phyloP scores from a whole-genome alignment of 768 basidiomycete species.

The Termitomyces sp. region DNA sequence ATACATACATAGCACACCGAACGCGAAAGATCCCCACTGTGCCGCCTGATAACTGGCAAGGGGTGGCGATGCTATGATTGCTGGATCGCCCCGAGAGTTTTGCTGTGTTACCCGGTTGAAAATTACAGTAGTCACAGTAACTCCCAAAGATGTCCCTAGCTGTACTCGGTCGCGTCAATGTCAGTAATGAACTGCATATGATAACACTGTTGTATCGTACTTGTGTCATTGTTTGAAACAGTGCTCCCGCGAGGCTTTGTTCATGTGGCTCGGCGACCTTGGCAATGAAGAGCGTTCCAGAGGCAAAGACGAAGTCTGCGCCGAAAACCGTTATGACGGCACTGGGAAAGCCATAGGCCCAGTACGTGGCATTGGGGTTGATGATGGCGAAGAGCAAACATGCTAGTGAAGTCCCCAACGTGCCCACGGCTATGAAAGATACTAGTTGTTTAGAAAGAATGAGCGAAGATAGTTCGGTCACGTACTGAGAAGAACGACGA shows the following conservation, averaged over 20 bases:
- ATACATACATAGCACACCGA: constrained; percentile 51
- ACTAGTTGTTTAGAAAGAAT: background rate
- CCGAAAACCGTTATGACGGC: constrained; percentile 66
- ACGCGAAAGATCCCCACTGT: constrained; percentile 62
- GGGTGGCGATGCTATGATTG: constrained; percentile 25
- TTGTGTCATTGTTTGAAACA: constrained; percentile 80
- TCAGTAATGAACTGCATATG: background rate
- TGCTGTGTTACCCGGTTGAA: constrained; percentile 50
- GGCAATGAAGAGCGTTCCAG: constrained; percentile 73
- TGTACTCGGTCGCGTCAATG: constrained; percentile 18
- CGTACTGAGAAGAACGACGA: constrained; percentile 58
- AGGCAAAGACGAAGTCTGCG: constrained; percentile 73
- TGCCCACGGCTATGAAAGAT: constrained; percentile 37
- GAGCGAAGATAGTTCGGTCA: background rate
- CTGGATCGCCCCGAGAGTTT: constrained; percentile 21
- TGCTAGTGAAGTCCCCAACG: constrained; percentile 53
- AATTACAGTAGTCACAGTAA: constrained; percentile 71
- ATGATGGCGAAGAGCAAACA: constrained; percentile 70
- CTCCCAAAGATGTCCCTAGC: constrained; percentile 69
- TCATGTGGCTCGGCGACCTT: constrained; percentile 64
- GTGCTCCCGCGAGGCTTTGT: constrained; percentile 70
- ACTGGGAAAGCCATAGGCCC: constrained; percentile 76
- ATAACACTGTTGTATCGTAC: constrained; percentile 24
- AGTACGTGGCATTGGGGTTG: constrained; percentile 52
- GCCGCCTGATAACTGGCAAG: constrained; percentile 59